Base-by-base conservation (phyloP, 345 rosid species). In the Rhodamnia argentea region DNA sequence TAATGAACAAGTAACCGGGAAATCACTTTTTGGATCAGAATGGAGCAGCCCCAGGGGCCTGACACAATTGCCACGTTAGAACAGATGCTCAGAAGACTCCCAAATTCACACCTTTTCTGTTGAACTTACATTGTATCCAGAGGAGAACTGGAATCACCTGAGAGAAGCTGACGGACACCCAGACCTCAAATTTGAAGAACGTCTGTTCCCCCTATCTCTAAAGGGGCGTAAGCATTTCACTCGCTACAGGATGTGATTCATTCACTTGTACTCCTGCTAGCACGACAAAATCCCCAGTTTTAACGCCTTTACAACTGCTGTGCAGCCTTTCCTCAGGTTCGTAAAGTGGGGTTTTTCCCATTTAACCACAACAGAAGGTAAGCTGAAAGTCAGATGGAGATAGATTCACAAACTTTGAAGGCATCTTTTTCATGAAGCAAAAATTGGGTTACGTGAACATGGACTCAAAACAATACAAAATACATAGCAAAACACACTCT, bases 251-350 rank as follows among this genome's bases (percentile, higher is more conserved):
- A 53, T 74, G 60, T 51, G 59, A 85, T 82, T 42, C 82, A 82
- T 75, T 81, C 76, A 47, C 85, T 81, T 58, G 57, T 3, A 86
- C 27, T 86, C 87, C 75, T 52, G 83, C 86, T 82, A 58, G 81
- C 59, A 82, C 57, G 82, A 16, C 78, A 81, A 51, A 86, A 58
- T 11, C 59, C 82, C 82, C 85, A 29, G 50, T 86, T 81, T 24
- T 37, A 47, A 86, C 40, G 2, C 82, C 82, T 85, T 57, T 57
- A 32, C 78, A 60, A 82, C 82, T 23, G 81, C 9, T 50, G 85
- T 52, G 87, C 51, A 74, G 70, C 82, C 64, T 37, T 62, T 86
- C 85, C 88, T 86, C 64, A 40, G 83, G 85, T 53, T 42, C 47
- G 47, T 86, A 86, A 83, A 86, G 74, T 26, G 7, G 59, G 27